These are phyloP conservation scores for Rhizopus arrhizus DNA, from an alignment of 371 early-diverging fungal species.

Conservation along the genomic window DNA sequence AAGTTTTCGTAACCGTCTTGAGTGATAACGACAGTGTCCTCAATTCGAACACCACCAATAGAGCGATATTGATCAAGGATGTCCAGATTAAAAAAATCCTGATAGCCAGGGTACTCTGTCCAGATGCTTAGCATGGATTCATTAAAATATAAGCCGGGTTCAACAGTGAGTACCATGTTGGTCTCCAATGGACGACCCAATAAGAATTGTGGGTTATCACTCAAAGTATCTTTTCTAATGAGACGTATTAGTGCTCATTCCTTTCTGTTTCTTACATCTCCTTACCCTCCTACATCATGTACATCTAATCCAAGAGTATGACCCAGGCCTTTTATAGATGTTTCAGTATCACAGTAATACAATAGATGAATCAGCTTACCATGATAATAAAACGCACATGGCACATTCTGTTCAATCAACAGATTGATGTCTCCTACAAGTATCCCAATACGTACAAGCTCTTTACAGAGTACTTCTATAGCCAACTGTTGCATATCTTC, in stretches of 20 bases:
- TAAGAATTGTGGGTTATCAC: slow-evolving; percentile 15
- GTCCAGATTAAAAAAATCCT: slow-evolving; percentile 68
- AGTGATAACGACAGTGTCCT: slow-evolving; percentile 83
- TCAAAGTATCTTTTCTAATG: neutral
- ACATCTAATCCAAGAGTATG: slow-evolving; percentile 71
- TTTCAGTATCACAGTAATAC: neutral
- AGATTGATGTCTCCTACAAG: slow-evolving; percentile 60
- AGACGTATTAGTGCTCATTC: neutral
- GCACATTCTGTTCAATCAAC: slow-evolving; percentile 62
- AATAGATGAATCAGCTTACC: slow-evolving; percentile 52
- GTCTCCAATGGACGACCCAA: slow-evolving; percentile 55
- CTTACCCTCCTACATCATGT: slow-evolving; percentile 86
- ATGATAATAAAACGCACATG: slow-evolving; percentile 83
- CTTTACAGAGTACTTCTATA: slow-evolving; percentile 65
- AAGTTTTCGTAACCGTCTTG: slow-evolving; percentile 71
- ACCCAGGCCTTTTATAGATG: slow-evolving; percentile 32
- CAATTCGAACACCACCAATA: slow-evolving; percentile 92
- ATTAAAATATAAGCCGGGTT: slow-evolving; percentile 83
- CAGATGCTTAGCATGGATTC: slow-evolving; percentile 52
- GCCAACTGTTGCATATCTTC: slow-evolving; percentile 84
- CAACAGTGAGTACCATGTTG: slow-evolving; percentile 90
- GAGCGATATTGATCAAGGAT: slow-evolving; percentile 60
- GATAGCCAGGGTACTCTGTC: slow-evolving; percentile 53
- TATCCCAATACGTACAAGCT: slow-evolving; percentile 69
- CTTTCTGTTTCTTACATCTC: neutral